Evolutionary conservation across 176 grass and related monocot species (phyloP).

Genomic region (Zoysia pacifica): DNA sequence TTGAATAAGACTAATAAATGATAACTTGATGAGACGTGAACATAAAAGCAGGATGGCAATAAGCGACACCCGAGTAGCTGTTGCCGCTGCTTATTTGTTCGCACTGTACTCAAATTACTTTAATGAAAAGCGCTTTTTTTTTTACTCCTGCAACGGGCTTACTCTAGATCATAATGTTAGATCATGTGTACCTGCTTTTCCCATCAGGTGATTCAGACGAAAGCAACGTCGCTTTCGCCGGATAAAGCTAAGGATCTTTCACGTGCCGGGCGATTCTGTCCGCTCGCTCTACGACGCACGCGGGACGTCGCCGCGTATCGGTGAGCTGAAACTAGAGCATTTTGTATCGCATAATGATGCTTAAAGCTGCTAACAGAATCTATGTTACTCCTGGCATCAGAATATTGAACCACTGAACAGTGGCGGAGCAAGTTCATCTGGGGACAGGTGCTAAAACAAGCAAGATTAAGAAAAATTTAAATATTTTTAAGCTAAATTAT

Average conservation of each 20-base stretch:
- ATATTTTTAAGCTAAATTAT: too few relatives aligned
- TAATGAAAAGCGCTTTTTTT: neutral
- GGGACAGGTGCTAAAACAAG: constrained; percentile 8
- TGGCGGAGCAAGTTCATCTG: neutral
- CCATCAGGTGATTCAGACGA: constrained; percentile 25
- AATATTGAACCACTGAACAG: too few relatives aligned
- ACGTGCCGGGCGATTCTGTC: neutral
- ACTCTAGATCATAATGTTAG: neutral
- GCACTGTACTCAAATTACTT: neutral
- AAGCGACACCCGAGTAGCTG: neutral
- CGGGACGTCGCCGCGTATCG: too few relatives aligned
- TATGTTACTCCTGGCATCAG: neutral
- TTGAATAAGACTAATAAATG: too few relatives aligned
- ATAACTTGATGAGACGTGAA: too few relatives aligned
- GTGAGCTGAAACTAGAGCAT: neutral
- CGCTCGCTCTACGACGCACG: neutral
- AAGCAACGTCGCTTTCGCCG: neutral
- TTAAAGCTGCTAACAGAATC: neutral
- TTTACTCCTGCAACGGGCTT: neutral
- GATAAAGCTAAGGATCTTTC: constrained; percentile 36
- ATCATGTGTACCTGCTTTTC: constrained; percentile 15
- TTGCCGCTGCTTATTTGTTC: constrained; percentile 1
- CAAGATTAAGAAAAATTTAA: too few relatives aligned
- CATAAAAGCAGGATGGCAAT: neutral
- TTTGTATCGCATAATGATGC: neutral